Base-by-base conservation (phyloP, 768 basidiomycete species). In the Phylloporus scabripes region DNA sequence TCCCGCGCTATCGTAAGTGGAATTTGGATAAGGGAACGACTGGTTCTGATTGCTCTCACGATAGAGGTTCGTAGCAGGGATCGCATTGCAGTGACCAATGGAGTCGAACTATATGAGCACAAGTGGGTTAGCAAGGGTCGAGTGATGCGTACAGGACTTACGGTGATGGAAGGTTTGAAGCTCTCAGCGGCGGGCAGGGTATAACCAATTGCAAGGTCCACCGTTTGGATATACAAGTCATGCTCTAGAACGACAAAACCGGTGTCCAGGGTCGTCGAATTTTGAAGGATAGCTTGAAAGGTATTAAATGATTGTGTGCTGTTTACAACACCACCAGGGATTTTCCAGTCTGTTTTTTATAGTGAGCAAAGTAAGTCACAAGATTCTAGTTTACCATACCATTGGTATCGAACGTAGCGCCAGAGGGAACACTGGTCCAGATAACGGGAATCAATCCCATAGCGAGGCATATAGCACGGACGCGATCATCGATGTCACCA, bases 371-470 rank as follows among this genome's bases (percentile, higher is more conserved):
- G 31, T 44, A 38, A 51, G 2, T 3, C 12, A 7, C 5, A 12
- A 31, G 4, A 18, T 18, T n/a, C 11, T 4, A 28, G 6, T 28
- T 49, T 24, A 56, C 68, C 33, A 57, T 5, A 83, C 85, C 86
- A 50, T 87, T 82, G 34, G 87, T 88, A 60, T 90, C 86, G 59
- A 87, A 89, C 45, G 73, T 61, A 33, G 69, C 70, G 40, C 75
- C 77, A 24, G 62, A 60, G 40, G 81, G 77, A 10, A 78, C 74
- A 10, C 75, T 72, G 28, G 91, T 89, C 94, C 94, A 97, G 64
- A 95, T 86, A 61, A 96, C 82, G 23, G 95, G 90, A 10, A 83
- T 72, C 69, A 97, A 70, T 39, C 92, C 92, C 94, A 98, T 95
- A 26, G 92, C 90, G 46, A 90, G 66, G 17, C 83, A 72, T 64